A percentile compares a stretch with the other conserved stretches of the same genome.
phyloP scores from a whole-genome alignment of 2,329 filamentous ascomycete species.

The Alternaria arborescens region DNA sequence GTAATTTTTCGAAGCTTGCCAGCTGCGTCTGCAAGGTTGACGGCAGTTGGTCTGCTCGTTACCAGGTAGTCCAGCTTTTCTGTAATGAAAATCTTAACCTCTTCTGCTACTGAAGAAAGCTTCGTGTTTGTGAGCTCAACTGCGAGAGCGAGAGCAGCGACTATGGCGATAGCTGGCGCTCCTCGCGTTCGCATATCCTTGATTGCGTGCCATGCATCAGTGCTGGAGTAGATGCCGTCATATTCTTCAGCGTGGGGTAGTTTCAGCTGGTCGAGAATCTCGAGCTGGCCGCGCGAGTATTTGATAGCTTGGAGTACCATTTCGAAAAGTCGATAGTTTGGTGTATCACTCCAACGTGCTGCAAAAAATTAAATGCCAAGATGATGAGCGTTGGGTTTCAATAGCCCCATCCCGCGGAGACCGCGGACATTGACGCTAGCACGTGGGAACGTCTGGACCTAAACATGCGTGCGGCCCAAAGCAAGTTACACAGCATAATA shows the following conservation, averaged over 20 bases:
- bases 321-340: conserved; percentile 19
- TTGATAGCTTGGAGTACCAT: conserved; percentile 78
- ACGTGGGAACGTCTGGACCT: conserved; percentile 11
- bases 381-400: conserved; percentile 33
- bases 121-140: conserved; percentile 76
- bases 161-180: conserved; percentile 95
- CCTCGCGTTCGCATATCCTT: conserved; percentile 80
- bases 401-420: conserved; percentile 19
- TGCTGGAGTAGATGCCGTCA: conserved; percentile 72
- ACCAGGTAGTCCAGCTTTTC: conserved; percentile 85
- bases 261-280: conserved; percentile 84
- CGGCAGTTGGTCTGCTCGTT: conserved; percentile 89
- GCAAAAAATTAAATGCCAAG: conserved; percentile 28
- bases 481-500: not conserved
- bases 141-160: conserved; percentile 88
- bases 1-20: conserved; percentile 76
- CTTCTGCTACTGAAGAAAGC: conserved; percentile 63
- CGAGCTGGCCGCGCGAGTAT: conserved; percentile 74
- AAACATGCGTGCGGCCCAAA: not conserved
- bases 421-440: conserved; percentile 18
- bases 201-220: conserved; percentile 84
- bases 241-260: conserved; percentile 83
- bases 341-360: conserved; percentile 8
- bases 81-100: conserved; percentile 73
- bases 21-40: conserved; percentile 92